Evolutionary conservation across 1,139 yeast genomes (phyloP).

Genomic region (Martiniozyma asiatica): DNA sequence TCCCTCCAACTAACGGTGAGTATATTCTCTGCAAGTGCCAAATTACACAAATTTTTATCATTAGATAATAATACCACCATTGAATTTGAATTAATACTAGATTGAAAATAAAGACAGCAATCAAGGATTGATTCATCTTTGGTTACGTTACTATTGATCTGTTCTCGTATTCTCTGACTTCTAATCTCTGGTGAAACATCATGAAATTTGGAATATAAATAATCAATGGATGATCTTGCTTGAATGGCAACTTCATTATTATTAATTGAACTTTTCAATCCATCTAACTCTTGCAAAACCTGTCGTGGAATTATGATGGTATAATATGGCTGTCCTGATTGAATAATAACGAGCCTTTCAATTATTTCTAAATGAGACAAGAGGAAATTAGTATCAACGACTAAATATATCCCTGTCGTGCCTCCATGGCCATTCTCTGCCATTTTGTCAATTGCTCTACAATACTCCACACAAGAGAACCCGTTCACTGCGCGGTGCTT

Average conservation of each 20-base stretch:
- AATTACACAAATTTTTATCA: conserved; percentile 71
- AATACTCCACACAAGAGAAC: too few relatives aligned
- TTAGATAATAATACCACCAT: conserved; percentile 62
- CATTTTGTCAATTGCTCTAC: too few relatives aligned
- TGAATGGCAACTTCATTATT: conserved; percentile 30
- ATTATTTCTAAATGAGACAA: conserved; percentile 51
- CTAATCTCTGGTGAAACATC: conserved; percentile 35
- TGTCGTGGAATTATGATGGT: conserved; percentile 55
- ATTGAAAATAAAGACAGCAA: conserved; percentile 58
- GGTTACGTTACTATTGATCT: conserved; percentile 27
- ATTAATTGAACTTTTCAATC: conserved; percentile 40
- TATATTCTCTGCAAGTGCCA: conserved; percentile 58
- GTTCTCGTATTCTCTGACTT: conserved; percentile 56
- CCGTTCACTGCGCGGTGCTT: too few relatives aligned
- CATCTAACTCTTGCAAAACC: conserved; percentile 70
- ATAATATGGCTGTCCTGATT: too few relatives aligned
- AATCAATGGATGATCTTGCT: conserved; percentile 68
- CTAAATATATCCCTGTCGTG: conserved; percentile 32
- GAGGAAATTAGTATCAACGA: conserved; percentile 71
- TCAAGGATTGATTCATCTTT: conserved; percentile 83
- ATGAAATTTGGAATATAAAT: conserved; percentile 62
- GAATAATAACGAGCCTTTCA: conserved; percentile 35
- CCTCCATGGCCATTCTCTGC: too few relatives aligned
- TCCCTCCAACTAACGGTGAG: conserved; percentile 54
- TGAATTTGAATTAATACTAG: conserved; percentile 22